A percentile compares a stretch with the other conserved stretches of the same genome.
phyloP scores from a whole-genome alignment of 106 monocot genomes.

The Posidonia australis region DNA sequence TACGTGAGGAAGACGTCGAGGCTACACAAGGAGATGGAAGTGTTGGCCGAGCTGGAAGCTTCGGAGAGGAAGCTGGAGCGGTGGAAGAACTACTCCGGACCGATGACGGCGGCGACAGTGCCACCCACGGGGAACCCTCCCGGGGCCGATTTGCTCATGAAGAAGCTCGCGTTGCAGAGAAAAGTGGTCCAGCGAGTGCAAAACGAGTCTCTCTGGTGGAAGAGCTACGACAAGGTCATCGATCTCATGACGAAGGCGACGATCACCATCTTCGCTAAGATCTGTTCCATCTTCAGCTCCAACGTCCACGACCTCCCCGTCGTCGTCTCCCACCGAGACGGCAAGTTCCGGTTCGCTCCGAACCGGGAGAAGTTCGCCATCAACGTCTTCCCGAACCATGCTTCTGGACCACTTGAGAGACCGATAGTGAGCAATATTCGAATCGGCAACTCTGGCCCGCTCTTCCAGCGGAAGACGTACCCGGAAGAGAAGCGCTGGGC shows the following conservation, averaged over 20 bases:
- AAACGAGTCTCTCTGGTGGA: constrained; percentile 58
- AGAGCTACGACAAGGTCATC: constrained; percentile 37
- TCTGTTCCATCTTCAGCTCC: constrained; percentile 42
- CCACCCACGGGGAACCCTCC: background rate
- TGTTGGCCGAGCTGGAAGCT: constrained; percentile 41
- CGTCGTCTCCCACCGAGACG: constrained; percentile 2
- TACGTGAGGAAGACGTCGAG: constrained; percentile 12
- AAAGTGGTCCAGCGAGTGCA: constrained; percentile 36
- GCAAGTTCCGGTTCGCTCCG: background rate
- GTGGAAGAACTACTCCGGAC: constrained; percentile 6
- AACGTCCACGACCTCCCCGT: constrained; percentile 40
- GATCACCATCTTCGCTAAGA: constrained; percentile 39
- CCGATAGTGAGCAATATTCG: background rate
- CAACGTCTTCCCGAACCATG: constrained; percentile 10
- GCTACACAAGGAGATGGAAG: constrained; percentile 53
- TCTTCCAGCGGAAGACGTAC: background rate
- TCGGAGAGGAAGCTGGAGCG: constrained; percentile 25
- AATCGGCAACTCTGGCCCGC: constrained; percentile 15
- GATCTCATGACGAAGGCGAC: constrained; percentile 40
- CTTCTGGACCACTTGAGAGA: constrained; percentile 16
- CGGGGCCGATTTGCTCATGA: background rate
- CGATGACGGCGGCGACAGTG: constrained; percentile 9
- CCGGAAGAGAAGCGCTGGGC: background rate
- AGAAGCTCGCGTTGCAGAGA: constrained; percentile 16
- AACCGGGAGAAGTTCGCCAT: background rate